These are phyloP conservation scores for Chaetomium fimeti DNA, from an alignment of 495 filamentous ascomycete species.

Conservation along the genomic window DNA sequence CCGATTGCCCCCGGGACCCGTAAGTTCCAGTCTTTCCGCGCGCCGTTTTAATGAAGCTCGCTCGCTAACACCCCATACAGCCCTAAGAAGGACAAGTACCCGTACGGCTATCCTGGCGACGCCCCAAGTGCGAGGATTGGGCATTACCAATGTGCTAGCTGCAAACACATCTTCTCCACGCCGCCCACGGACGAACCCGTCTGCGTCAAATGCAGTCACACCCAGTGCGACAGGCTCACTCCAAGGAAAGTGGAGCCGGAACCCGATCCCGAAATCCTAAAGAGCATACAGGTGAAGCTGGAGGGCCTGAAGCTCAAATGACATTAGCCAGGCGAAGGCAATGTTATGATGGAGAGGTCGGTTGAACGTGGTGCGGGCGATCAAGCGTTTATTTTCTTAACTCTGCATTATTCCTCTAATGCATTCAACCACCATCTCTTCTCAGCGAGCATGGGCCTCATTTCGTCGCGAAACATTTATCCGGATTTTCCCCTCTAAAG, in stretches of 20 bases:
- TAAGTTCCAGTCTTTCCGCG: slow-evolving; percentile 48
- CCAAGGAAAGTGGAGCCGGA: slow-evolving; percentile 61
- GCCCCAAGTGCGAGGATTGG: slow-evolving; percentile 46
- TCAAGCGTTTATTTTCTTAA: slow-evolving; percentile 3
- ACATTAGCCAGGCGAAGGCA: slow-evolving; percentile 10
- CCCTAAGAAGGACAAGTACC: slow-evolving; percentile 68
- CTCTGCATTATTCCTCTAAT: slow-evolving; percentile 14
- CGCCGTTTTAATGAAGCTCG: not conserved
- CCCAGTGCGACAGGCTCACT: slow-evolving; percentile 50
- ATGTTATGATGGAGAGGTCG: not conserved
- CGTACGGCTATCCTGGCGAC: slow-evolving; percentile 77
- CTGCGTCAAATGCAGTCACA: slow-evolving; percentile 65
- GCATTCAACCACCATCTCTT: slow-evolving; percentile 14
- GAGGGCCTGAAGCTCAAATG: slow-evolving; percentile 44
- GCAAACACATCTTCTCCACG: slow-evolving; percentile 54
- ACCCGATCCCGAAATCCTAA: slow-evolving; percentile 63
- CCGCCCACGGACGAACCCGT: slow-evolving; percentile 40
- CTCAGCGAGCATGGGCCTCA: slow-evolving; percentile 19
- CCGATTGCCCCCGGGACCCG: slow-evolving; percentile 78
- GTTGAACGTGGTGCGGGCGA: not conserved
- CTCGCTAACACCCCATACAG: slow-evolving; percentile 44
- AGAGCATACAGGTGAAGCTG: slow-evolving; percentile 59
- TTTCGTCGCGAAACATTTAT: slow-evolving; percentile 12
- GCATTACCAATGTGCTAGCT: slow-evolving; percentile 64
- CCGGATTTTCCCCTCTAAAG: not conserved